These are phyloP conservation scores for Populus hybrid DNA, from an alignment of 441 rosid species.

Conservation along the genomic window DNA sequence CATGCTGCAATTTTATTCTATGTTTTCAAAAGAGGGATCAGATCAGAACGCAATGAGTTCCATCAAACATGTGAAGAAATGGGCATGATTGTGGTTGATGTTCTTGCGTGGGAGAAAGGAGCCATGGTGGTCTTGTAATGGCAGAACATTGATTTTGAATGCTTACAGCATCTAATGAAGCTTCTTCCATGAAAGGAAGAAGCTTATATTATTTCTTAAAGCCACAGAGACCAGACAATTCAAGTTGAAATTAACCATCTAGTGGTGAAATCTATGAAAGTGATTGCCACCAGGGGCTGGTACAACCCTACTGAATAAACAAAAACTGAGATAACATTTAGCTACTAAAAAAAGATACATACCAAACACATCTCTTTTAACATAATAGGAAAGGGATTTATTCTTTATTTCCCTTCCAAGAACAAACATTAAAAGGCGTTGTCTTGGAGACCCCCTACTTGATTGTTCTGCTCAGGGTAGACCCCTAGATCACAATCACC, in stretches of 20 bases:
- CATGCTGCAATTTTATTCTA: neutral
- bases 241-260: slow-evolving; percentile 14
- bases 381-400: slow-evolving; percentile 11
- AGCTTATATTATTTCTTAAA: slow-evolving; percentile 12
- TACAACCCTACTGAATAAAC: slow-evolving; percentile 7
- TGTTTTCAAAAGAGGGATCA: neutral
- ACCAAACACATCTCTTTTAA: neutral
- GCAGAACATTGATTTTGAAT: neutral
- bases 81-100: too few relatives aligned
- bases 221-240: neutral
- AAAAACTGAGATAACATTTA: slow-evolving; percentile 5
- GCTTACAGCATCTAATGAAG: neutral
- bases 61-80: too few relatives aligned
- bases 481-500: slow-evolving; percentile 21
- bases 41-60: too few relatives aligned
- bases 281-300: slow-evolving; percentile 22
- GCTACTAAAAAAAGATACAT: slow-evolving; percentile 3
- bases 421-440: slow-evolving; percentile 48
- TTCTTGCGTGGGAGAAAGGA: too few relatives aligned
- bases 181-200: slow-evolving; percentile 11
- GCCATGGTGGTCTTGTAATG: neutral
- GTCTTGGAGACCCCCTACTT: slow-evolving; percentile 36
- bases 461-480: neutral
- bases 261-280: slow-evolving; percentile 36
- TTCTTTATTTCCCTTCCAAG: slow-evolving; percentile 33